Evolutionary conservation across 768 basidiomycete species (phyloP).

Genomic region (Boletus rubescentipes): DNA sequence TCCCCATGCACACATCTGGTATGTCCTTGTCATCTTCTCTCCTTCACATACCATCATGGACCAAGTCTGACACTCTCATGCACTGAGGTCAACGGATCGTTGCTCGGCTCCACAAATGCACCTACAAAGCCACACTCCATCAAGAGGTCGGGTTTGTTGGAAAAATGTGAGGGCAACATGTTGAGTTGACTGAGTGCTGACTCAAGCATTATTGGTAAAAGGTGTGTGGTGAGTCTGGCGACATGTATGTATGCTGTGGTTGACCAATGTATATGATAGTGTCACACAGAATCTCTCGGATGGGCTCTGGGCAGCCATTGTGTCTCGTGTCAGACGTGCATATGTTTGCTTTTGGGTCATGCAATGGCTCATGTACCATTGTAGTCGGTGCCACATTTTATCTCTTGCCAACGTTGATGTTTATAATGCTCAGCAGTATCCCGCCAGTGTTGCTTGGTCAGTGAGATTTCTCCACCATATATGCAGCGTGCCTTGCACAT

Average conservation of each 20-base stretch:
- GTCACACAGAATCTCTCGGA: slow-evolving; percentile 81
- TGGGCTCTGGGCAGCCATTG: slow-evolving; percentile 80
- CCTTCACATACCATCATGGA: not conserved
- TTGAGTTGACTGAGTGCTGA: slow-evolving; percentile 89
- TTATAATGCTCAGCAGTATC: slow-evolving; percentile 91
- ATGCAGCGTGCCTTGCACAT: slow-evolving; percentile 1
- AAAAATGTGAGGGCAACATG: slow-evolving; percentile 91
- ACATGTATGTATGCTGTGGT: not conserved
- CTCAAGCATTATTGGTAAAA: slow-evolving; percentile 91
- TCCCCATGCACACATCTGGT: slow-evolving; percentile 87
- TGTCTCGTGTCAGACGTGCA: slow-evolving; percentile 91
- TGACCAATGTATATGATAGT: slow-evolving; percentile 22
- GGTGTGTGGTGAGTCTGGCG: slow-evolving; percentile 53
- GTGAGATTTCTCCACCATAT: slow-evolving; percentile 42
- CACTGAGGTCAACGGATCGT: slow-evolving; percentile 80
- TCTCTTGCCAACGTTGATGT: slow-evolving; percentile 82
- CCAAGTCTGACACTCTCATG: not conserved
- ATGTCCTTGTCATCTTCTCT: slow-evolving; percentile 12
- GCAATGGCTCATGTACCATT: not conserved
- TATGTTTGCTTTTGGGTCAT: slow-evolving; percentile 10
- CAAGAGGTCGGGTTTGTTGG: slow-evolving; percentile 95
- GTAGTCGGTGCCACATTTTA: slow-evolving; percentile 94
- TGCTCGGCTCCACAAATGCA: slow-evolving; percentile 76
- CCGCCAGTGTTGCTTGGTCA: slow-evolving; percentile 86
- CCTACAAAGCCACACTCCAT: slow-evolving; percentile 77